These are phyloP conservation scores for Mycena sanguinolenta DNA, from an alignment of 768 basidiomycete species.

Conservation along the genomic window DNA sequence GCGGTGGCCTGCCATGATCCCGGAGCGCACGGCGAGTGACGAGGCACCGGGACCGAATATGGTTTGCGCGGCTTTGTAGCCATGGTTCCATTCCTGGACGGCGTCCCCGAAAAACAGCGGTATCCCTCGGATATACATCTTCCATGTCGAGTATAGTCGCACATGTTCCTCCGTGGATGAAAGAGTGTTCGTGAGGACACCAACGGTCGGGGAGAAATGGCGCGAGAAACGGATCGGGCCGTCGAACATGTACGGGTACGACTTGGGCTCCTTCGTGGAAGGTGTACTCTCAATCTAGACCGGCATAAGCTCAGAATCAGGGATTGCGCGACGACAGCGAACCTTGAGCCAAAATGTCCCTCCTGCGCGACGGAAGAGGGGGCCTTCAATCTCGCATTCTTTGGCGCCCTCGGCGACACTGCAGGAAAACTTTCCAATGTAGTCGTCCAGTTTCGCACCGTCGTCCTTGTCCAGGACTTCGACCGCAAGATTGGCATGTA, in stretches of 20 bases:
- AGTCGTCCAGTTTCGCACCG: constrained; percentile 68
- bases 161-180: constrained; percentile 54
- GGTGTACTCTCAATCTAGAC: constrained; percentile 69
- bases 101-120: constrained; percentile 70
- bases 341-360: constrained; percentile 84
- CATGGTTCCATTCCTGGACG: constrained; percentile 75
- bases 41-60: constrained; percentile 75
- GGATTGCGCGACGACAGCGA: constrained; percentile 23
- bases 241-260: constrained; percentile 74
- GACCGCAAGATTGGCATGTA: constrained; percentile 69
- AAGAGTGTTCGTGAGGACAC: constrained; percentile 67
- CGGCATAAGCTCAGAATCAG: not conserved
- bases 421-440: constrained; percentile 73
- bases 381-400: constrained; percentile 73
- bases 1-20: constrained; percentile 79
- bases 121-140: constrained; percentile 74
- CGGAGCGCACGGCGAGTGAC: constrained; percentile 73
- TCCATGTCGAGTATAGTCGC: constrained; percentile 85
- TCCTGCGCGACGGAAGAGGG: constrained; percentile 59
- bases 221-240: constrained; percentile 80
- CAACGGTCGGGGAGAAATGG: constrained; percentile 80
- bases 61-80: constrained; percentile 77
- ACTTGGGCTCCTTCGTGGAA: constrained; percentile 52
- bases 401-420: constrained; percentile 68
- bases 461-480: constrained; percentile 79